Percentiles rank a stretch among this genome's conserved stretches.
Evolutionary conservation across 1,139 yeast genomes (phyloP).

Genomic region (Blastobotrys capitulatus): DNA sequence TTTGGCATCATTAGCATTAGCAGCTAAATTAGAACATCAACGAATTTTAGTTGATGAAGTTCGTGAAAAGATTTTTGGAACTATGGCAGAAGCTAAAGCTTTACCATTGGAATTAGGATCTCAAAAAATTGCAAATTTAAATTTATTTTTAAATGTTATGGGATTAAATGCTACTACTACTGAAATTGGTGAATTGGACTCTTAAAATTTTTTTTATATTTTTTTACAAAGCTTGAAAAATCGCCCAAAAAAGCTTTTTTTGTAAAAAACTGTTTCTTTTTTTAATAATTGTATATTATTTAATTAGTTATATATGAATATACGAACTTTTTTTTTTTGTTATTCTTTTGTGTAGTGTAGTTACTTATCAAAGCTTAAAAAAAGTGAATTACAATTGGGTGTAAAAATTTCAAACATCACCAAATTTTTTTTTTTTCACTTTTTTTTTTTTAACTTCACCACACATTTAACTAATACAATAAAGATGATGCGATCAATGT

Average conservation of each 20-base stretch:
- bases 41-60: conserved; percentile 92
- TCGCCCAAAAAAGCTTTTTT: too few relatives aligned
- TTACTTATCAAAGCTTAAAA: background rate
- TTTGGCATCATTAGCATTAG: conserved; percentile 86
- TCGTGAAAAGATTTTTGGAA: conserved; percentile 88
- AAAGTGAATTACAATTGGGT: too few relatives aligned
- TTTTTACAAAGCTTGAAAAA: too few relatives aligned
- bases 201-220: background rate
- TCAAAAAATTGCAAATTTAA: conserved; percentile 69
- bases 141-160: conserved; percentile 91
- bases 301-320: too few relatives aligned
- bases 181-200: conserved; percentile 32
- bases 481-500: conserved; percentile 1
- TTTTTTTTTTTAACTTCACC: background rate
- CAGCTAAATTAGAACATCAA: conserved; percentile 91
- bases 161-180: conserved; percentile 78
- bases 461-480: background rate
- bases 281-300: too few relatives aligned
- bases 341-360: background rate
- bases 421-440: background rate
- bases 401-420: conserved; percentile 2
- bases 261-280: background rate
- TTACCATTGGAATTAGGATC: conserved; percentile 50
- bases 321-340: background rate
- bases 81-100: conserved; percentile 76